A percentile compares a stretch with the other conserved stretches of the same genome.
Conservation (phyloP, 2,329 filamentous ascomycete species). For the Colletotrichum costaricense region DNA sequence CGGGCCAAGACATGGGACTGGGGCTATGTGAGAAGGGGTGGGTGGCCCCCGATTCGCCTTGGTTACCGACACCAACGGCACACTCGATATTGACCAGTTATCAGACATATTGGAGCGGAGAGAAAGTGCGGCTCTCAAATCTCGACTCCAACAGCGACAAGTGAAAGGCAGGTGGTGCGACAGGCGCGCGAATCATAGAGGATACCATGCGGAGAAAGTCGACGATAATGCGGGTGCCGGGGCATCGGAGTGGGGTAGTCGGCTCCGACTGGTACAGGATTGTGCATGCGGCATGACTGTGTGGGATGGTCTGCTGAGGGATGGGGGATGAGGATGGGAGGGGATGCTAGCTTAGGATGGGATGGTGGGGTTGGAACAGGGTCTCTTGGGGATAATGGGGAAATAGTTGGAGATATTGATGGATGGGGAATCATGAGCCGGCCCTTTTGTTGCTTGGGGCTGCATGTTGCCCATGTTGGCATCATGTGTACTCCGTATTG, state of each 20-base stretch:
- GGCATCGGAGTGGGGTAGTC: slow-evolving; percentile 25
- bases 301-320: background rate
- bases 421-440: background rate
- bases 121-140: slow-evolving; percentile 16
- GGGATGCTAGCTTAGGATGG: background rate
- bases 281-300: background rate
- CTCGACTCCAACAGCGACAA: background rate
- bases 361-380: background rate
- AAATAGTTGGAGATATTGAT: slow-evolving; percentile 1
- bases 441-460: background rate
- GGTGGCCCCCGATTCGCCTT: background rate
- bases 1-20: background rate
- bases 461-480: too few relatives aligned
- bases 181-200: slow-evolving; percentile 33
- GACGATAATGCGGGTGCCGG: slow-evolving; percentile 20
- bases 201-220: slow-evolving; percentile 23
- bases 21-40: background rate
- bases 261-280: slow-evolving; percentile 12
- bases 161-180: background rate
- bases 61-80: background rate
- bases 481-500: background rate
- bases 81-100: background rate
- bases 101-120: background rate
- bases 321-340: background rate
- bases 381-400: background rate